Percentiles rank a stretch among this genome's conserved stretches.
phyloP scores from a whole-genome alignment of 768 basidiomycete species.

The Daedaleopsis sinensis region DNA sequence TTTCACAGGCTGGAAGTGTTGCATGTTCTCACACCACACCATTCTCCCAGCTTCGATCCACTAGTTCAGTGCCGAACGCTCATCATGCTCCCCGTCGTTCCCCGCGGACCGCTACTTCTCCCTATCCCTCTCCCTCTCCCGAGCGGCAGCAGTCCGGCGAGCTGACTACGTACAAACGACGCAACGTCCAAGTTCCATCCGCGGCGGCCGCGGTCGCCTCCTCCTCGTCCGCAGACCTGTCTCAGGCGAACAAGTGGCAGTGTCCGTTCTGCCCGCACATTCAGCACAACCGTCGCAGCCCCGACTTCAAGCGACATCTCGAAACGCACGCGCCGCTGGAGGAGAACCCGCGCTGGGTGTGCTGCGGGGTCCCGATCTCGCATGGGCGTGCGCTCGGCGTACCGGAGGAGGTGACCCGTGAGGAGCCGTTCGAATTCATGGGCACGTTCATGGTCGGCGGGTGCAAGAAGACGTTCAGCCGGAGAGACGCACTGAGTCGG shows the following conservation, averaged over 20 bases:
- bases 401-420: neutral
- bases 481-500: constrained; percentile 14
- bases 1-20: neutral
- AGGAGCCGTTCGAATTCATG: constrained; percentile 1
- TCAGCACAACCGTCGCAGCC: constrained; percentile 11
- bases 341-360: constrained; percentile 10
- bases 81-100: neutral
- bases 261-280: constrained; percentile 14
- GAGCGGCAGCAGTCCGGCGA: neutral
- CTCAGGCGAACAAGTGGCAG: neutral
- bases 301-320: constrained; percentile 19
- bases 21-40: neutral
- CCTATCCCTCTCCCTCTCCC: neutral
- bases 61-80: too few species aligned
- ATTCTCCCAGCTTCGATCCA: neutral
- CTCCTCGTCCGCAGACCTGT: neutral
- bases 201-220: neutral
- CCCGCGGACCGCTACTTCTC: neutral
- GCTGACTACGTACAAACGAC: neutral
- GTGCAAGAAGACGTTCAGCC: constrained; percentile 17
- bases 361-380: constrained; percentile 15
- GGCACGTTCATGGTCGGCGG: constrained; percentile 15
- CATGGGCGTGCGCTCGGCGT: constrained; percentile 2
- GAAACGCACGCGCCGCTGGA: constrained; percentile 5
- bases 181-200: neutral